Conservation (phyloP, 2,329 filamentous ascomycete species). For the Talaromyces sp. region DNA sequence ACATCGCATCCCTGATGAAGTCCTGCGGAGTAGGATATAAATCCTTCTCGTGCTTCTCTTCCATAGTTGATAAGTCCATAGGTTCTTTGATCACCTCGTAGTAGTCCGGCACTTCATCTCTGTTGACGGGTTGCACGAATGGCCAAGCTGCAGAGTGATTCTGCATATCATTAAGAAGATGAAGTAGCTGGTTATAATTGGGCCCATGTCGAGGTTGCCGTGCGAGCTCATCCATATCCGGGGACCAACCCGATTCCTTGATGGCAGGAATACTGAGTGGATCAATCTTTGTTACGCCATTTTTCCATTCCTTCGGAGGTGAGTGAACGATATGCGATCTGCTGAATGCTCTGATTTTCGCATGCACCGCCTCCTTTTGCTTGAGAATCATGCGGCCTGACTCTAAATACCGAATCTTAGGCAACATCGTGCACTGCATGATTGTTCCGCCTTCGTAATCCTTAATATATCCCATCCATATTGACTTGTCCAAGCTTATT, state of each 20-base stretch:
- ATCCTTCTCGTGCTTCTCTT: slow-evolving; percentile 88
- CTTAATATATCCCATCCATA: slow-evolving; percentile 99
- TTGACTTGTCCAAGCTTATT: slow-evolving; percentile 80
- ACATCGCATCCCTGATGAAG: slow-evolving; percentile 79
- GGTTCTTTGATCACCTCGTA: slow-evolving; percentile 97
- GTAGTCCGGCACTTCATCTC: slow-evolving; percentile 96
- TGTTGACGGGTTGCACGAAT: slow-evolving; percentile 87
- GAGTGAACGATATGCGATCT: slow-evolving; percentile 82
- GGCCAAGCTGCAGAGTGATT: slow-evolving; percentile 93
- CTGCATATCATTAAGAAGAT: slow-evolving; percentile 89
- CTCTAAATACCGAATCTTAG: slow-evolving; percentile 89
- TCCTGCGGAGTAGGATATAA: slow-evolving; percentile 88
- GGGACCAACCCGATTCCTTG: slow-evolving; percentile 87
- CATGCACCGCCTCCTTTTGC: slow-evolving; percentile 91
- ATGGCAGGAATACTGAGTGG: slow-evolving; percentile 84
- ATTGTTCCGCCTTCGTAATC: slow-evolving; percentile 98
- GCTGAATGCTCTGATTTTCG: slow-evolving; percentile 88
- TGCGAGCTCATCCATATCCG: slow-evolving; percentile 95
- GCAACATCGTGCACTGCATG: slow-evolving; percentile 98
- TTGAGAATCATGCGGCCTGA: slow-evolving; percentile 90
- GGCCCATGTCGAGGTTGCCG: slow-evolving; percentile 92
- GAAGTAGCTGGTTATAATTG: slow-evolving; percentile 89
- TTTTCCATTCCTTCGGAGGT: slow-evolving; percentile 81
- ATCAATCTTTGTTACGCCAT: slow-evolving; percentile 68
- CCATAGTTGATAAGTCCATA: slow-evolving; percentile 96